These are phyloP conservation scores for Sugiyamaella paludigena DNA, from an alignment of 1,139 yeast genomes.

Conservation along the genomic window DNA sequence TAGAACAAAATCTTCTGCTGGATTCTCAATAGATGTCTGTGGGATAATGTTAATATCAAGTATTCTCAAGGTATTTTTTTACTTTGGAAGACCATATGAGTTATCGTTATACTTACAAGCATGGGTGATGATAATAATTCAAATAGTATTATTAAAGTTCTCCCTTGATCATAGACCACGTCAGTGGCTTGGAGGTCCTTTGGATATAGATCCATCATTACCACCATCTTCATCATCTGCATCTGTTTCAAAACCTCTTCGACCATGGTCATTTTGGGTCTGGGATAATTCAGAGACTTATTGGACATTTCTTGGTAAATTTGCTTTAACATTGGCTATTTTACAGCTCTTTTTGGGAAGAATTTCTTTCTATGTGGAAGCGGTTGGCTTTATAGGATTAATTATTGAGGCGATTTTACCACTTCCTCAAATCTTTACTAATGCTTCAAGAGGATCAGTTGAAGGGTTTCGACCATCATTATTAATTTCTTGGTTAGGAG, in stretches of 20 bases:
- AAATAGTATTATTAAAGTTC: conserved; percentile 57
- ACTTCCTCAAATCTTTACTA: conserved; percentile 76
- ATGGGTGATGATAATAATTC: conserved; percentile 73
- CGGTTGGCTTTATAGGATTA: conserved; percentile 69
- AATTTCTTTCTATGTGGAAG: conserved; percentile 48
- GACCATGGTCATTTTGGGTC: conserved; percentile 80
- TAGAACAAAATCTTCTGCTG: conserved; percentile 61
- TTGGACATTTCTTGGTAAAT: conserved; percentile 64
- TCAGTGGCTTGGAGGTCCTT: conserved; percentile 21
- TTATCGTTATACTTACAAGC: conserved; percentile 71
- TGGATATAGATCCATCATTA: conserved; percentile 15
- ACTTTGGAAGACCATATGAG: conserved; percentile 77
- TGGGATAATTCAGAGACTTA: conserved; percentile 63
- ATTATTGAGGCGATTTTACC: conserved; percentile 82
- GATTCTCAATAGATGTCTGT: conserved; percentile 85
- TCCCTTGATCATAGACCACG: conserved; percentile 59
- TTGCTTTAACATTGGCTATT: conserved; percentile 43
- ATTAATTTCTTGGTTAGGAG: conserved; percentile 81
- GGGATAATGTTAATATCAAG: conserved; percentile 86
- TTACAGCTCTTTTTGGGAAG: conserved; percentile 48
- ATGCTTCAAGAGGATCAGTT: conserved; percentile 64
- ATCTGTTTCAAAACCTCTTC: conserved; percentile 14
- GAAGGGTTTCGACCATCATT: conserved; percentile 77
- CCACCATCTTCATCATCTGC: neutral
- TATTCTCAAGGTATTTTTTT: conserved; percentile 69